Evolutionary conservation across 257 asterid genomes (phyloP).

Genomic region (Linderniella brevidens): DNA sequence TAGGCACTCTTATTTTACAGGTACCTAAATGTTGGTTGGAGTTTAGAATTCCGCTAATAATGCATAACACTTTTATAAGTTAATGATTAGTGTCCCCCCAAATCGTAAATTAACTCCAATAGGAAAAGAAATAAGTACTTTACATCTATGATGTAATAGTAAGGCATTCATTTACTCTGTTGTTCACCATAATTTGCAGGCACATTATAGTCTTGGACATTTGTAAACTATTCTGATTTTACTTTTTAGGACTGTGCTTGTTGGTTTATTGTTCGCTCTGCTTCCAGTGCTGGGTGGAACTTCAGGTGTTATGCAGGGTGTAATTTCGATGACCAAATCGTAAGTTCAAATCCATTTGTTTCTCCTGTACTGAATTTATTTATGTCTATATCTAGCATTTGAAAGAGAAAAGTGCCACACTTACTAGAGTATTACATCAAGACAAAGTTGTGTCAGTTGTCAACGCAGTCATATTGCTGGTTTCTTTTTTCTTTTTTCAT

Average conservation of each 20-base stretch:
- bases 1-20: conserved; percentile 94
- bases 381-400: not conserved
- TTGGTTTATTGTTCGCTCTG: conserved; percentile 89
- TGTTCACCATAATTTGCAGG: no score
- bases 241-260: conserved; percentile 88
- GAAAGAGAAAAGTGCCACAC: not conserved
- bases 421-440: no score
- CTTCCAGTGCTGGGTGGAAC: conserved; percentile 99
- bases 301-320: conserved; percentile 84
- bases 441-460: no score
- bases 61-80: no score
- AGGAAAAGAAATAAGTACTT: no score
- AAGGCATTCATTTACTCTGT: no score
- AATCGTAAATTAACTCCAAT: no score
- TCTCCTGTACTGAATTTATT: not conserved
- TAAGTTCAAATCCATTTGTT: conserved; percentile 21
- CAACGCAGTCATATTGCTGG: not conserved
- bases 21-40: conserved; percentile 20
- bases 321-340: conserved; percentile 94
- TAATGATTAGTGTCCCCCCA: conserved; percentile 3
- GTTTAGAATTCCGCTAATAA: no score
- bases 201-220: not conserved
- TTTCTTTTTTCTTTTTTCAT: conserved; percentile 1
- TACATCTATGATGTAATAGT: no score
- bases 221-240: not conserved